A percentile compares a stretch with the other conserved stretches of the same genome.
phyloP scores from a whole-genome alignment of 208 protist species.

The Leishmania tropica region DNA sequence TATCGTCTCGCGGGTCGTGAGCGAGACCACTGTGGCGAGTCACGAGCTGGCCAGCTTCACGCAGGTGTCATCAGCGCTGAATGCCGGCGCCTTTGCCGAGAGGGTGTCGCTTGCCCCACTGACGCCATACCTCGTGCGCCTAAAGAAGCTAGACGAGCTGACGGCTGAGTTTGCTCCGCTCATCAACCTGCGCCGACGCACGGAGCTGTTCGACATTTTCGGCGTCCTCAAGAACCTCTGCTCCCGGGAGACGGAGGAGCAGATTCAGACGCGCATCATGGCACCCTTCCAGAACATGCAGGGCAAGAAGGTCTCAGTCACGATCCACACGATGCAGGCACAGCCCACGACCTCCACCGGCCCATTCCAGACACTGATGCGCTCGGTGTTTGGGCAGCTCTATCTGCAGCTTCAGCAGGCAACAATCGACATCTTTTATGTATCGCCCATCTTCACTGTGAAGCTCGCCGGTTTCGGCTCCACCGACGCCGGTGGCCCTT shows the following conservation, averaged over 20 bases:
- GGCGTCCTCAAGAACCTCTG: conserved; percentile 80
- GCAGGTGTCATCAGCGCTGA: conserved; percentile 54
- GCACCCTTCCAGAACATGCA: conserved; percentile 70
- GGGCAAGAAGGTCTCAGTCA: conserved; percentile 74
- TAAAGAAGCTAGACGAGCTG: conserved; percentile 77
- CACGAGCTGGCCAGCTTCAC: conserved; percentile 77
- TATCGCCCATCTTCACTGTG: conserved; percentile 87
- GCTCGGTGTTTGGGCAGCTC: conserved; percentile 87
- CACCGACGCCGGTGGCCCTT: conserved; percentile 91
- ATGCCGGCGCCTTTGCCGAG: conserved; percentile 54
- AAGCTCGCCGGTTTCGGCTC: conserved; percentile 91
- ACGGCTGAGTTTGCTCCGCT: conserved; percentile 72
- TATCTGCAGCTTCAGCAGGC: conserved; percentile 81
- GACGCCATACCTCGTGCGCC: conserved; percentile 63
- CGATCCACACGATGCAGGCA: conserved; percentile 88
- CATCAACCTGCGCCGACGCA: conserved; percentile 72
- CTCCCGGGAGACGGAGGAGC: conserved; percentile 64
- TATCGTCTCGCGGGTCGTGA: conserved; percentile 13
- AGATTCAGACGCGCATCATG: conserved; percentile 84
- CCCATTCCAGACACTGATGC: conserved; percentile 69
- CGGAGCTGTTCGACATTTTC: conserved; percentile 86
- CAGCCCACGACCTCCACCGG: conserved; percentile 58
- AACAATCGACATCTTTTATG: conserved; percentile 75
- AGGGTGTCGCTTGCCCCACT: conserved; percentile 59
- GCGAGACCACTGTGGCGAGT: conserved; percentile 34